Evolutionary conservation across 2,329 filamentous ascomycete species (phyloP).

Genomic region (Pseudovirgaria hyperparasitica): DNA sequence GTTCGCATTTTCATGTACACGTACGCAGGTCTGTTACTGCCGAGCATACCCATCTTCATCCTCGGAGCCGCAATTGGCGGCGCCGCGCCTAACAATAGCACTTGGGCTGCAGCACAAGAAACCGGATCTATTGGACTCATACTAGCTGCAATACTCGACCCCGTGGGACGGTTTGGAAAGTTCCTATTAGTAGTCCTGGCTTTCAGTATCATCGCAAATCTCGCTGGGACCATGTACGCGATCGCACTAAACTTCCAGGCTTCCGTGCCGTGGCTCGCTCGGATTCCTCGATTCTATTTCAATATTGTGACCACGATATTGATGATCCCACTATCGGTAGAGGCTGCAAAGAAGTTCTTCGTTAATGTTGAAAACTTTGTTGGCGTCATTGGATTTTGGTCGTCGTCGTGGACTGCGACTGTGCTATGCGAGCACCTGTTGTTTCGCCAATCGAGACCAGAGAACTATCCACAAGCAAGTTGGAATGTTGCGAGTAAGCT

Average conservation of each 20-base stretch:
- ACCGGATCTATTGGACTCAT: constrained; percentile 44
- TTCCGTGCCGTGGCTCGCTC: constrained; percentile 42
- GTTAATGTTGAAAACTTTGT: constrained; percentile 34
- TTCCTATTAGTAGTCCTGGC: constrained; percentile 48
- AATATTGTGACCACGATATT: constrained; percentile 45
- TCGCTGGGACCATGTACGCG: constrained; percentile 47
- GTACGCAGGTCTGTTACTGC: constrained; percentile 42
- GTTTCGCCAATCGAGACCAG: constrained; percentile 20
- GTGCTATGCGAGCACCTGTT: constrained; percentile 24
- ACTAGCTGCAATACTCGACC: constrained; percentile 45
- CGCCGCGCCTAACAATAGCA: constrained; percentile 40
- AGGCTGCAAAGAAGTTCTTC: constrained; percentile 45
- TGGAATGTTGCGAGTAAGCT: constrained; percentile 27
- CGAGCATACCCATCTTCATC: constrained; percentile 47
- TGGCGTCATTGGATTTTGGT: constrained; percentile 23
- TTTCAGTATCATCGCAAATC: constrained; percentile 42
- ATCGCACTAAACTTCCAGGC: constrained; percentile 54
- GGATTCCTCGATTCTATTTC: constrained; percentile 45
- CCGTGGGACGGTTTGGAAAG: constrained; percentile 47
- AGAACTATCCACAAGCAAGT: constrained; percentile 20
- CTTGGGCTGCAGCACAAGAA: constrained; percentile 43
- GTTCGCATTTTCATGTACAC: constrained; percentile 41
- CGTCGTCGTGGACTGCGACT: constrained; percentile 19
- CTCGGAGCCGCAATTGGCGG: constrained; percentile 53
- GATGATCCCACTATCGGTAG: constrained; percentile 46